A percentile compares a stretch with the other conserved stretches of the same genome.
Conservation (phyloP, 1,139 yeast genomes). For the Hansenula sp. region DNA sequence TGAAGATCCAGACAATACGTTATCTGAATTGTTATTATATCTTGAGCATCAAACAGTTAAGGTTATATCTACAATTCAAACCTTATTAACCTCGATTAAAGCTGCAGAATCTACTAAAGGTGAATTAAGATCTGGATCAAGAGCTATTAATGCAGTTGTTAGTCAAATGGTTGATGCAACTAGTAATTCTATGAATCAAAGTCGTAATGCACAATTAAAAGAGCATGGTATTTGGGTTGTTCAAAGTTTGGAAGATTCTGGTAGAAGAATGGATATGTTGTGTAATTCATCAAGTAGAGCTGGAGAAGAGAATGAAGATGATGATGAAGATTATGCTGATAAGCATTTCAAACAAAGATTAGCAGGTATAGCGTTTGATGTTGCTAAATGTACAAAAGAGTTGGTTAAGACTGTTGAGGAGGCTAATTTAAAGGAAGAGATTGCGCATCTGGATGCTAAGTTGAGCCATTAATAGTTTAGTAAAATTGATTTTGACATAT, state of each 20-base stretch:
- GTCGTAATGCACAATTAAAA: conserved; percentile 71
- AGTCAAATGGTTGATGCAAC: conserved; percentile 90
- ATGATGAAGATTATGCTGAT: conserved; percentile 71
- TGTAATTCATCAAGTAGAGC: conserved; percentile 40
- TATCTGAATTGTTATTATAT: conserved; percentile 77
- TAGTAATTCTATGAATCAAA: conserved; percentile 82
- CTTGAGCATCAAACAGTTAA: conserved; percentile 92
- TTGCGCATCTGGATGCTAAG: conserved; percentile 36
- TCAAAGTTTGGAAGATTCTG: conserved; percentile 79
- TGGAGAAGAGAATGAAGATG: conserved; percentile 34
- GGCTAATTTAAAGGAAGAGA: conserved; percentile 81
- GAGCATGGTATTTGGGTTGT: conserved; percentile 93
- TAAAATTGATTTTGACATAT: too few relatives aligned
- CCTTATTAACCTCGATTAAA: conserved; percentile 69
- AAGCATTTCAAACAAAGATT: conserved; percentile 87
- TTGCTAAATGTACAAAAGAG: conserved; percentile 94
- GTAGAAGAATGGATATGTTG: conserved; percentile 67
- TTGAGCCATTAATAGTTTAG: not conserved
- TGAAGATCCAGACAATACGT: conserved; percentile 82
- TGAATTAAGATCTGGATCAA: conserved; percentile 65
- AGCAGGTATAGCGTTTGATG: conserved; percentile 94
- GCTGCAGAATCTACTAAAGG: conserved; percentile 76
- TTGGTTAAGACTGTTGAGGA: conserved; percentile 94
- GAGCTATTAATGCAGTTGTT: conserved; percentile 71
- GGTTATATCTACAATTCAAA: conserved; percentile 86